A percentile compares a stretch with the other conserved stretches of the same genome.
phyloP scores from a whole-genome alignment of 2,329 filamentous ascomycete species.

The Apiospora rasikravindrae region DNA sequence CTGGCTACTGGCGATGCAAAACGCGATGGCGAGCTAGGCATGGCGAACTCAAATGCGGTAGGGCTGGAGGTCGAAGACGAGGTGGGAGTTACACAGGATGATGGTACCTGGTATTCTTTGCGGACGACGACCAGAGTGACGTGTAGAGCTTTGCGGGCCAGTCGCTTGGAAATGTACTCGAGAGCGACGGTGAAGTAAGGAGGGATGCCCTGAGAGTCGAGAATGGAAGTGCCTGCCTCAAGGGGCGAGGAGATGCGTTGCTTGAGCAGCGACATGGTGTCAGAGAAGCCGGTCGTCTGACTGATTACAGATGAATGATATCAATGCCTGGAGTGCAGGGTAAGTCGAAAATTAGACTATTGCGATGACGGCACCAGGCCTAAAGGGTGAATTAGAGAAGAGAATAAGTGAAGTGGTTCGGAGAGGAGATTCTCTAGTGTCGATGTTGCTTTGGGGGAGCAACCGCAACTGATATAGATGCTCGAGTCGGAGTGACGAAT shows the following conservation, averaged over 20 bases:
- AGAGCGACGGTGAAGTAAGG: constrained; percentile 59
- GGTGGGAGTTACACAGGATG: constrained; percentile 35
- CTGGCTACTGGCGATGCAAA: constrained; percentile 40
- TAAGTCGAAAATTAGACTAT: neutral
- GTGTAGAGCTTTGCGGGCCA: constrained; percentile 60
- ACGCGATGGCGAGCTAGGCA: constrained; percentile 37
- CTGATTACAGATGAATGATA: neutral
- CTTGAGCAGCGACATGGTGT: constrained; percentile 51
- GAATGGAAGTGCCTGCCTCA: constrained; percentile 65
- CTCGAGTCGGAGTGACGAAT: neutral
- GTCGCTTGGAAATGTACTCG: constrained; percentile 61
- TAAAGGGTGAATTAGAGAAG: neutral
- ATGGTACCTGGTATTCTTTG: constrained; percentile 60
- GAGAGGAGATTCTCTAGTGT: neutral
- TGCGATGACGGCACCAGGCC: neutral
- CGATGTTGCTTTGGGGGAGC: neutral
- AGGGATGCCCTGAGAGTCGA: constrained; percentile 63
- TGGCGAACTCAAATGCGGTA: constrained; percentile 29
- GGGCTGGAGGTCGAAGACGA: constrained; percentile 33
- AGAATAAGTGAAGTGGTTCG: neutral
- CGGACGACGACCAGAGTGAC: constrained; percentile 64
- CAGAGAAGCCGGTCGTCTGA: neutral
- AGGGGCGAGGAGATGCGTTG: constrained; percentile 65
- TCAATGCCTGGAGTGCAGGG: neutral
- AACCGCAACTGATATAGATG: neutral